Percentiles rank a stretch among this genome's conserved stretches.
Evolutionary conservation across 768 basidiomycete species (phyloP).

Genomic region (Phlegmacium glaucopus): DNA sequence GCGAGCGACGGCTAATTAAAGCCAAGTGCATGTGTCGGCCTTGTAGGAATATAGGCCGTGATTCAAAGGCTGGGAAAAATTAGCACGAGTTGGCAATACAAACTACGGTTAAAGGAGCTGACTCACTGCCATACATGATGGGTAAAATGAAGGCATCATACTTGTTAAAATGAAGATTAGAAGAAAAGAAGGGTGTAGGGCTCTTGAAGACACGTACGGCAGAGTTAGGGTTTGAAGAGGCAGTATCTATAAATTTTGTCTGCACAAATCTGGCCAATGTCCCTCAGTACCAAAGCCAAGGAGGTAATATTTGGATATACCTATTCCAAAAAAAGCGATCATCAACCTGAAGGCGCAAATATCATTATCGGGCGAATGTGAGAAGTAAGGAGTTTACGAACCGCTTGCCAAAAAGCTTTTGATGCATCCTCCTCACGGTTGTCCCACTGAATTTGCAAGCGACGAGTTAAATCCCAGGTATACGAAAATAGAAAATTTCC

Average conservation of each 20-base stretch:
- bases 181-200: not conserved
- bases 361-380: not conserved
- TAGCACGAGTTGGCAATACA: not conserved
- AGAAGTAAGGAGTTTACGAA: constrained; percentile 32
- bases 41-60: constrained; percentile 72
- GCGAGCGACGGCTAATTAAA: constrained; percentile 90
- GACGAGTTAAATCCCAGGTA: constrained; percentile 83
- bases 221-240: constrained; percentile 39
- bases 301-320: constrained; percentile 30
- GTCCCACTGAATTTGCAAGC: constrained; percentile 80
- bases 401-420: constrained; percentile 75
- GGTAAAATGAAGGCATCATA: constrained; percentile 88
- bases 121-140: constrained; percentile 91
- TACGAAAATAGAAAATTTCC: constrained; percentile 92
- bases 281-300: not conserved
- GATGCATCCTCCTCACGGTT: constrained; percentile 45
- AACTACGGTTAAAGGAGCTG: constrained; percentile 3
- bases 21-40: constrained; percentile 77
- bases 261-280: constrained; percentile 44
- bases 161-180: constrained; percentile 36
- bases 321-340: constrained; percentile 99
- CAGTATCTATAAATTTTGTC: constrained; percentile 54
- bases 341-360: constrained; percentile 58
- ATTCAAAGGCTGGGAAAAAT: constrained; percentile 68
- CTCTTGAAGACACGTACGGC: constrained; percentile 40